Percentiles rank a stretch among this genome's conserved stretches.
Conservation (phyloP, 805 yeast species). For the Sugiyamaella americana region DNA sequence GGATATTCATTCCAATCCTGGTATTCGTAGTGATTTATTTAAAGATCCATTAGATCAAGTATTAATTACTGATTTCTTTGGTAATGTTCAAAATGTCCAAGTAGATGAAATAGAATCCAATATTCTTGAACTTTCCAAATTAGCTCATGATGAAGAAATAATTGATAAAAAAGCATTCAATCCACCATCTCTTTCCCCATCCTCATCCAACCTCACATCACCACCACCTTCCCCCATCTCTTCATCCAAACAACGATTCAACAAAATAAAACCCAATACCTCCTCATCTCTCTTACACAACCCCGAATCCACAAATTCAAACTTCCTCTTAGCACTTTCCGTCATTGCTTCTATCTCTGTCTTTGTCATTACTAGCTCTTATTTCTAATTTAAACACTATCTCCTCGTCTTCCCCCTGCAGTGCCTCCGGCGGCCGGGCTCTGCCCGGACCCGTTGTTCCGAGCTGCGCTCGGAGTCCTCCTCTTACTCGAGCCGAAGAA, state of each 20-base stretch:
- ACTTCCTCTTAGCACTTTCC: neutral
- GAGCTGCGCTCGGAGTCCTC: no score
- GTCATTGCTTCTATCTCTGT: neutral
- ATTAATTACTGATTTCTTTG: slow-evolving; percentile 86
- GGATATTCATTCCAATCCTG: slow-evolving; percentile 86
- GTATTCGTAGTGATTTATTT: slow-evolving; percentile 80
- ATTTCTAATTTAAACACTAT: no score
- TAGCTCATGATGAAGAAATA: neutral
- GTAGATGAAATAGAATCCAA: slow-evolving; percentile 42
- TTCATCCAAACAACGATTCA: neutral
- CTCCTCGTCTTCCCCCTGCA: no score
- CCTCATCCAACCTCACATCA: neutral
- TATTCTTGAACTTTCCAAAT: slow-evolving; percentile 11
- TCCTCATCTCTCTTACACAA: neutral
- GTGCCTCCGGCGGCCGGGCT: no score
- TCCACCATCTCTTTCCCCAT: neutral
- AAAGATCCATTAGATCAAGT: slow-evolving; percentile 61
- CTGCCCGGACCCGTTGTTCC: no score
- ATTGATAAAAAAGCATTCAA: neutral
- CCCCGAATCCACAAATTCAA: neutral
- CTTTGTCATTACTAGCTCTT: neutral
- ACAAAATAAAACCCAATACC: neutral
- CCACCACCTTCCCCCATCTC: neutral
- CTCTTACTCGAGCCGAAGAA: no score
- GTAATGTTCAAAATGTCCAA: slow-evolving; percentile 77